Percentiles rank a stretch among this genome's conserved stretches.
Conservation (phyloP, 495 filamentous ascomycete species). For the Hyaloscypha bicolor region DNA sequence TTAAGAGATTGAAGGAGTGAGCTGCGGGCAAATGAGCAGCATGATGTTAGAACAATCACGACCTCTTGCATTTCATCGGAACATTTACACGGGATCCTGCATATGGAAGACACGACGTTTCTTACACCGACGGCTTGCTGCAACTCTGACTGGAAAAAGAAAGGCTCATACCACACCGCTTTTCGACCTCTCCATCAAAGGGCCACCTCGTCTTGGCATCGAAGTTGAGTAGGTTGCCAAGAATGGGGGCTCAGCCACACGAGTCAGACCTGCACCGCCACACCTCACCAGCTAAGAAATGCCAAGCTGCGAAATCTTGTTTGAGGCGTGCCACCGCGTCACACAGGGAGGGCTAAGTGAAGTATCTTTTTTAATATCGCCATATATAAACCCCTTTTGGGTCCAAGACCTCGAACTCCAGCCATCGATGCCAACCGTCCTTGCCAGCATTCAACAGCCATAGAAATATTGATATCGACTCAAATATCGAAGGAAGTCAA, state of each 20-base stretch:
- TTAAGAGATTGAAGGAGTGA: slow-evolving; percentile 68
- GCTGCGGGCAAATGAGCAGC: neutral
- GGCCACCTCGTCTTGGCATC: no score
- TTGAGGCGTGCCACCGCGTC: neutral
- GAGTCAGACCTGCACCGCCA: slow-evolving; percentile 3
- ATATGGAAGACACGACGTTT: neutral
- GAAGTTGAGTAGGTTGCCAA: no score
- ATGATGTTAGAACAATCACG: neutral
- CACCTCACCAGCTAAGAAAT: neutral
- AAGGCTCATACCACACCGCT: neutral
- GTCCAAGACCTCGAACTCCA: no score
- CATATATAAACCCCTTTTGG: no score
- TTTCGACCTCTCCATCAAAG: neutral
- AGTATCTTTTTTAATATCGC: neutral
- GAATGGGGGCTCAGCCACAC: neutral
- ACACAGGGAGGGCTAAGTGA: neutral
- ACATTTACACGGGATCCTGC: neutral
- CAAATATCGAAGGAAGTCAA: neutral
- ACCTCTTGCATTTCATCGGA: neutral
- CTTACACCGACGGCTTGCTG: neutral
- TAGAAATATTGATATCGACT: no score
- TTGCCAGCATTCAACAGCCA: no score
- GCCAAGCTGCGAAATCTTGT: neutral
- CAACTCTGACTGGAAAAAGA: neutral
- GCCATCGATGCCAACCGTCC: no score